phyloP scores from a whole-genome alignment of 129 eudicot genomes.

The Oenanthe sinensis region DNA sequence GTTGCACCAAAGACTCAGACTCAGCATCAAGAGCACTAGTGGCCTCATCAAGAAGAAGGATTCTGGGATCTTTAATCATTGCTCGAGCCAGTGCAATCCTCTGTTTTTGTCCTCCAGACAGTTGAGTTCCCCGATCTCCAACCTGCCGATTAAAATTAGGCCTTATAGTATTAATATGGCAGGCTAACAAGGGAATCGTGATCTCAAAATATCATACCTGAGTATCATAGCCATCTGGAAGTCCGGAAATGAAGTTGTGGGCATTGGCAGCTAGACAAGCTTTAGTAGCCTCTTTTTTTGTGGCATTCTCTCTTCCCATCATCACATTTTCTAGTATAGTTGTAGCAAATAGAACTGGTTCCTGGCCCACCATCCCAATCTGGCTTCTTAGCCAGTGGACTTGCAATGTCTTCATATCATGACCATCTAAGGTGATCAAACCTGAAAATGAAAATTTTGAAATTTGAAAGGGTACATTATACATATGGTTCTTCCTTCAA shows the following conservation, averaged over 20 bases:
- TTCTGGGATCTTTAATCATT: constrained; percentile 72
- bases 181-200: background rate
- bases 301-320: constrained; percentile 80
- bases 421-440: constrained; percentile 58
- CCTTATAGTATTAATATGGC: background rate
- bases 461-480: background rate
- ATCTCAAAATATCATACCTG: constrained; percentile 20
- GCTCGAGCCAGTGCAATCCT: constrained; percentile 83
- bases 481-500: background rate
- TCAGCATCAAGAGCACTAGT: constrained; percentile 83
- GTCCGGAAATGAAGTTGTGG: constrained; percentile 54
- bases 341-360: constrained; percentile 66
- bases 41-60: constrained; percentile 75
- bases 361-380: constrained; percentile 93
- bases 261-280: constrained; percentile 74
- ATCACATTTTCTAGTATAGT: constrained; percentile 68
- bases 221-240: constrained; percentile 68
- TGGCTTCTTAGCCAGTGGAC: constrained; percentile 83
- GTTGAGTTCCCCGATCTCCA: constrained; percentile 74
- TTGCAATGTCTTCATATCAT: constrained; percentile 67
- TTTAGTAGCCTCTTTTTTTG: constrained; percentile 56
- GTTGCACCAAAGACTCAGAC: constrained; percentile 61
- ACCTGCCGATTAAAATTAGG: constrained; percentile 30
- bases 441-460: constrained; percentile 26
- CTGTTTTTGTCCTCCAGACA: constrained; percentile 81